Conservation (phyloP, 805 yeast species). For the Saturnispora saitoi region DNA sequence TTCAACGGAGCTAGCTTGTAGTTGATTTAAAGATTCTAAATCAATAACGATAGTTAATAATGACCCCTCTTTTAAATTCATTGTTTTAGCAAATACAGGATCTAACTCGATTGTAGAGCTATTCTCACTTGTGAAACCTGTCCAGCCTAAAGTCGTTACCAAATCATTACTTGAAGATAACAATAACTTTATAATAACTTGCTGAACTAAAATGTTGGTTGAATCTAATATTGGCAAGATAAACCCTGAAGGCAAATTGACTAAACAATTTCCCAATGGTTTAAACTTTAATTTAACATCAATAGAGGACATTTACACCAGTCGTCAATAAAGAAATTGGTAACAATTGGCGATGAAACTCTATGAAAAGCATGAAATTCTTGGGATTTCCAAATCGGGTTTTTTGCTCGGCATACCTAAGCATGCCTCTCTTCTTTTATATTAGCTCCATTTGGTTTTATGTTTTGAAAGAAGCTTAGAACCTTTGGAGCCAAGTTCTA, state of each 20-base stretch:
- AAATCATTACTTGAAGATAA: slow-evolving; percentile 12
- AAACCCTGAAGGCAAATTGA: slow-evolving; percentile 30
- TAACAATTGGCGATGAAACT: background rate
- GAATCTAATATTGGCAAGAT: slow-evolving; percentile 30
- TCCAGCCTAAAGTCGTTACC: slow-evolving; percentile 25
- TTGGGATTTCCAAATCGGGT: background rate
- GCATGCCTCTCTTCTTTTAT: no score
- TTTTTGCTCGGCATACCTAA: background rate
- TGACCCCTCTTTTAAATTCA: slow-evolving; percentile 38
- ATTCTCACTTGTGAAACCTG: slow-evolving; percentile 21
- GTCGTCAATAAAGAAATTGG: background rate
- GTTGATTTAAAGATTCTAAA: slow-evolving; percentile 31
- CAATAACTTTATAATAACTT: slow-evolving; percentile 29
- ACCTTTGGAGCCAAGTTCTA: no score
- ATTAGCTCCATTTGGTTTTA: no score
- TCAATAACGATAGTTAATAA: slow-evolving; percentile 37
- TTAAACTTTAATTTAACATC: slow-evolving; percentile 19
- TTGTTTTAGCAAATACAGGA: slow-evolving; percentile 49
- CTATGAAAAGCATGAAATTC: background rate
- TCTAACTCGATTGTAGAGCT: slow-evolving; percentile 47
- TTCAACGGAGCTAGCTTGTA: slow-evolving; percentile 39
- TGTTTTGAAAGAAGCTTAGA: no score
- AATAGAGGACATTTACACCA: slow-evolving; percentile 4
- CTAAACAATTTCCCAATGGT: slow-evolving; percentile 27
- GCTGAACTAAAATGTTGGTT: slow-evolving; percentile 33